Evolutionary conservation across 2,329 filamentous ascomycete species (phyloP).

Genomic region (Fusarium sp.): DNA sequence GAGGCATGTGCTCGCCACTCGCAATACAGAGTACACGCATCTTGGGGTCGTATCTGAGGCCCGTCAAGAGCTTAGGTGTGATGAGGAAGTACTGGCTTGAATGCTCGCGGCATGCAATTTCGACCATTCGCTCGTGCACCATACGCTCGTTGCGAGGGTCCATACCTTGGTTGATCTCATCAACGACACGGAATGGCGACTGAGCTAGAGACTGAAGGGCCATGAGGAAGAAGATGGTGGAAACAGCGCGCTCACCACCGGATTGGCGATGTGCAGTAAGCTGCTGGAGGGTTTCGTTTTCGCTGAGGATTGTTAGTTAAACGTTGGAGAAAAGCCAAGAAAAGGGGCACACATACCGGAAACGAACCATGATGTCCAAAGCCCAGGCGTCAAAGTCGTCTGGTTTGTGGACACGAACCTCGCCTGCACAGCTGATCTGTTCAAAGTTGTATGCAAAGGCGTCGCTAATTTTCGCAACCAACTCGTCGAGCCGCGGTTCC

Average conservation of each 20-base stretch:
- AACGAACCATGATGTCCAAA: constrained; percentile 94
- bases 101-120: constrained; percentile 90
- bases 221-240: constrained; percentile 99
- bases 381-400: constrained; percentile 96
- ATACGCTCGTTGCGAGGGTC: constrained; percentile 98
- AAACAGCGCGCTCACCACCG: constrained; percentile 94
- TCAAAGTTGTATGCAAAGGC: constrained; percentile 95
- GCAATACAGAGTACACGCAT: constrained; percentile 97
- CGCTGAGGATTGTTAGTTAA: constrained; percentile 58
- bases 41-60: constrained; percentile 85
- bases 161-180: constrained; percentile 99
- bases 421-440: constrained; percentile 92
- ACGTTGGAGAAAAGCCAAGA: background rate
- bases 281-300: constrained; percentile 84
- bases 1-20: constrained; percentile 81
- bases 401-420: constrained; percentile 89
- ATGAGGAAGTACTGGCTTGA: constrained; percentile 94
- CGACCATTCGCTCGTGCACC: constrained; percentile 97
- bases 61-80: constrained; percentile 92
- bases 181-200: constrained; percentile 96
- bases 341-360: constrained; percentile 71
- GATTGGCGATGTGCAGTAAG: constrained; percentile 95
- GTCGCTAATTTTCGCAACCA: constrained; percentile 85
- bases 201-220: constrained; percentile 93
- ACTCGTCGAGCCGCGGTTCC: constrained; percentile 84